Evolutionary conservation across 2,329 filamentous ascomycete species (phyloP).

Genomic region (Eurotiales sp.): DNA sequence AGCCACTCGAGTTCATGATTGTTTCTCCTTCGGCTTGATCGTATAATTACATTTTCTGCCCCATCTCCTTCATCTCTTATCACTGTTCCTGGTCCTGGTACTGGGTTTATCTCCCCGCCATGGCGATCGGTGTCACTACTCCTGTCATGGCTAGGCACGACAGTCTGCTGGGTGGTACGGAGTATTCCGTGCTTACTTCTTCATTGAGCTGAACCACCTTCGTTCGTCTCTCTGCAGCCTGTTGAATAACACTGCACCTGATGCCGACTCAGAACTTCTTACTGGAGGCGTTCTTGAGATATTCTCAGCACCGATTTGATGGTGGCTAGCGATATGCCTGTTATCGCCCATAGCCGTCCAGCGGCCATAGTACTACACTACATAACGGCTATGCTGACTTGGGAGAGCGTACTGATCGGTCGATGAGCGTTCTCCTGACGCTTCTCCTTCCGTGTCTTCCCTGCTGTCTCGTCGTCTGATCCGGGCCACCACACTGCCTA

Average conservation of each 20-base stretch:
- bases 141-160: slow-evolving; percentile 5
- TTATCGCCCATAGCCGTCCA: not conserved
- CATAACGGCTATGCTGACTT: not conserved
- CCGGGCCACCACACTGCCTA: no score
- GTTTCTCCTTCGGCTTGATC: not conserved
- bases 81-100: not conserved
- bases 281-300: not conserved
- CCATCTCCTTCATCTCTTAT: not conserved
- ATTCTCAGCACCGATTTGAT: not conserved
- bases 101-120: not conserved
- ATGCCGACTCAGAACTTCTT: no score
- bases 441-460: no score
- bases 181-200: not conserved
- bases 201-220: not conserved
- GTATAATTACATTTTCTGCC: not conserved
- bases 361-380: no score
- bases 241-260: no score
- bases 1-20: not conserved
- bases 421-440: no score
- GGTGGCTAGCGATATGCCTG: not conserved
- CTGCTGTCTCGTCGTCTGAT: no score
- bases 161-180: not conserved
- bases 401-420: no score
- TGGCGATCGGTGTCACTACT: not conserved
- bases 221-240: no score